Percentiles rank a stretch among this genome's conserved stretches.
Conservation (phyloP, 2,329 filamentous ascomycete genomes). For the Aspergillus sp. region DNA sequence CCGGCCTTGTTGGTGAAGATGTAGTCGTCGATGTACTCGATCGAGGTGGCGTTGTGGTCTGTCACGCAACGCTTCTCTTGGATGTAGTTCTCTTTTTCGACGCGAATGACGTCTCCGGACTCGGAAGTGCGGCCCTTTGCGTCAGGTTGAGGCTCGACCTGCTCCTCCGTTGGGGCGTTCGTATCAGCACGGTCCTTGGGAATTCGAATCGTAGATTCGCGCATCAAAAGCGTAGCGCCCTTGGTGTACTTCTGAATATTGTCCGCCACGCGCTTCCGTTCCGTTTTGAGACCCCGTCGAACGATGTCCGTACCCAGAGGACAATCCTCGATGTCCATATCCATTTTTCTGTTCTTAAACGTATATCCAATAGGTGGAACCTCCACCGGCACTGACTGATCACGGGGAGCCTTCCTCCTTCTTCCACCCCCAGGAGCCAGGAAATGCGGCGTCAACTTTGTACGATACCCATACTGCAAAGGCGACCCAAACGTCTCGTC, state of each 20-base stretch:
- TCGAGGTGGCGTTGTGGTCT: conserved; percentile 71
- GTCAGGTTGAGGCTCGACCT: conserved; percentile 15
- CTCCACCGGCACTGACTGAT: conserved; percentile 32
- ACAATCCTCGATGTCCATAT: conserved; percentile 94
- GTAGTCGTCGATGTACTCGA: conserved; percentile 81
- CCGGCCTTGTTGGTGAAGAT: conserved; percentile 87
- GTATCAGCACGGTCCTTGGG: conserved; percentile 16
- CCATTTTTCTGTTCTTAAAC: conserved; percentile 69
- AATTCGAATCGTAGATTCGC: conserved; percentile 70
- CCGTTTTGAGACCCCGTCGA: conserved; percentile 67
- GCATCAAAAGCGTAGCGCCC: conserved; percentile 81
- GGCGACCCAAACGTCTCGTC: conserved; percentile 84
- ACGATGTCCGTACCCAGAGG: conserved; percentile 88
- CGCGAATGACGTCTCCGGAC: conserved; percentile 43
- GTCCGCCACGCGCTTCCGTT: conserved; percentile 66
- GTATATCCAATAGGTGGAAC: conserved; percentile 85
- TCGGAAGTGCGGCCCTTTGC: conserved; percentile 22
- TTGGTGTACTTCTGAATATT: conserved; percentile 66
- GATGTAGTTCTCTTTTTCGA: conserved; percentile 54
- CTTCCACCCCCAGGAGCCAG: conserved; percentile 59
- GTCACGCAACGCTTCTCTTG: conserved; percentile 87
- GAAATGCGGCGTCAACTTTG: conserved; percentile 95
- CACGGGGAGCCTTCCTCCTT: conserved; percentile 46
- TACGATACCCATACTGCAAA: conserved; percentile 86
- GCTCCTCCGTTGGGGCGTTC: conserved; percentile 3